These are phyloP conservation scores for Picea sitchensis DNA, from an alignment of 75 land plant species.

Conservation along the genomic window DNA sequence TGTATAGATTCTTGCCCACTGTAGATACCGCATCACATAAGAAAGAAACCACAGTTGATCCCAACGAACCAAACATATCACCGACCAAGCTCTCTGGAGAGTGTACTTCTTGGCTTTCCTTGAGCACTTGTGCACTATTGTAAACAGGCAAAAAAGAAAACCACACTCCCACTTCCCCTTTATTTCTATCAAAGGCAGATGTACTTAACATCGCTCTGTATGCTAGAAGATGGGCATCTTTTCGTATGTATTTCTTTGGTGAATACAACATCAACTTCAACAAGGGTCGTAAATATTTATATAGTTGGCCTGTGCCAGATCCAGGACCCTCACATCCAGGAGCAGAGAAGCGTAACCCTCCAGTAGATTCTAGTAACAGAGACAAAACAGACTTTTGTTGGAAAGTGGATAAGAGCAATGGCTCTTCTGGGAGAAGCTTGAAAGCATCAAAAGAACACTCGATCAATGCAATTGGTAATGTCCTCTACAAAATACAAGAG, in stretches of 20 bases:
- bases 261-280: constrained; percentile 54
- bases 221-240: constrained; percentile 52
- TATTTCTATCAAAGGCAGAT: constrained; percentile 85
- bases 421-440: constrained; percentile 57
- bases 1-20: constrained; percentile 69
- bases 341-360: neutral
- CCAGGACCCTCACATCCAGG: neutral
- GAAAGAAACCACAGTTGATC: constrained; percentile 51
- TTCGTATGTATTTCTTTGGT: constrained; percentile 31
- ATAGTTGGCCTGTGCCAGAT: constrained; percentile 31
- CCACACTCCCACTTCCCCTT: constrained; percentile 72
- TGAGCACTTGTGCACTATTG: constrained; percentile 10
- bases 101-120: constrained; percentile 7
- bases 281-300: constrained; percentile 61
- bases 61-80: constrained; percentile 27
- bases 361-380: constrained; percentile 55
- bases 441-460: constrained; percentile 84
- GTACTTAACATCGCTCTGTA: constrained; percentile 70
- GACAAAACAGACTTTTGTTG: constrained; percentile 61
- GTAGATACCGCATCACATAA: constrained; percentile 81
- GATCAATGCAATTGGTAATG: constrained; percentile 46
- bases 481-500: constrained; percentile 37
- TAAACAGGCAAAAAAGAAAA: constrained; percentile 61
- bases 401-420: constrained; percentile 28
- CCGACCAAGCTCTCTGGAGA: constrained; percentile 3